These are phyloP conservation scores for Suillus spraguei DNA, from an alignment of 768 basidiomycete species.

Conservation along the genomic window DNA sequence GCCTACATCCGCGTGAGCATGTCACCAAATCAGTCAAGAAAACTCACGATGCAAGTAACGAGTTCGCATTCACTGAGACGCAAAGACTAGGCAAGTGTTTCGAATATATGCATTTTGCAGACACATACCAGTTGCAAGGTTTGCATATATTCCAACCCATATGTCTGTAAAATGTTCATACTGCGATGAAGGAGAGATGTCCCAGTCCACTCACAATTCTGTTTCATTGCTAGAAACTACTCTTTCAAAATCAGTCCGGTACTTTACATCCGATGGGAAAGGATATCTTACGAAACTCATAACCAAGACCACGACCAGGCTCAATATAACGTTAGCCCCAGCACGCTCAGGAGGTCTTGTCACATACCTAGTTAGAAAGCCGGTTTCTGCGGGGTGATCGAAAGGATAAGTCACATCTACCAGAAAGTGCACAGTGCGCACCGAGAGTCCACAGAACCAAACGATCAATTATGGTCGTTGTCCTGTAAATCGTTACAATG, in stretches of 20 bases:
- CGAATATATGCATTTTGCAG: neutral
- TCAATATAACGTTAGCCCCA: neutral
- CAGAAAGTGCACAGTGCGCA: neutral
- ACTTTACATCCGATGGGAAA: neutral
- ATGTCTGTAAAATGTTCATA: neutral
- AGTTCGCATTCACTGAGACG: slow-evolving; percentile 2
- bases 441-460: slow-evolving; percentile 10
- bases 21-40: no score
- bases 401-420: neutral
- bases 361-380: slow-evolving; percentile 7
- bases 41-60: slow-evolving; percentile 5
- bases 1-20: neutral
- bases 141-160: slow-evolving; percentile 7
- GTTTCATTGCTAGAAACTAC: slow-evolving; percentile 8
- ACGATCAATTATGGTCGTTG: neutral
- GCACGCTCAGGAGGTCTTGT: neutral
- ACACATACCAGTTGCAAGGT: slow-evolving; percentile 5
- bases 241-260: neutral
- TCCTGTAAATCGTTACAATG: neutral
- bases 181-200: neutral
- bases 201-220: slow-evolving; percentile 4
- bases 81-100: neutral
- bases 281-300: slow-evolving; percentile 3
- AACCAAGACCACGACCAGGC: neutral
- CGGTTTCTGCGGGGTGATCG: slow-evolving; percentile 3